A percentile compares a stretch with the other conserved stretches of the same genome.
Evolutionary conservation across 768 basidiomycete species (phyloP).

Genomic region (Lactarius trivialis): DNA sequence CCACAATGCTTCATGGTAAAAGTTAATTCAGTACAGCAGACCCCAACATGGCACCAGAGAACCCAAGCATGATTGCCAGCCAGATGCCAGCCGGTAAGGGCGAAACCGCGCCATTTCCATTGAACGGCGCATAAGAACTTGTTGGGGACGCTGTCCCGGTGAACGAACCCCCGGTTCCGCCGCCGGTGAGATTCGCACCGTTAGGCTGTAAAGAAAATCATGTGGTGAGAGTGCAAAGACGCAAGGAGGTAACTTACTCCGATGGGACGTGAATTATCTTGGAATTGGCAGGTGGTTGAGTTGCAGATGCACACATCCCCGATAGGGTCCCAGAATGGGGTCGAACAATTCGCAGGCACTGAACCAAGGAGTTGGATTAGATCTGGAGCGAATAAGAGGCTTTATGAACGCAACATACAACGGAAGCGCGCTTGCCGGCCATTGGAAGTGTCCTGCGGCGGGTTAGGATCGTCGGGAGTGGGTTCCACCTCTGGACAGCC

Average conservation of each 20-base stretch:
- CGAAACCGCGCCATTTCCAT: constrained; percentile 17
- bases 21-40: background rate
- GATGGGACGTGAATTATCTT: constrained; percentile 55
- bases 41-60: constrained; percentile 9
- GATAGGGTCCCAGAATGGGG: constrained; percentile 78
- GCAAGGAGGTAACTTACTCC: constrained; percentile 40
- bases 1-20: background rate
- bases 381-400: background rate
- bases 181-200: constrained; percentile 63
- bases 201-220: constrained; percentile 41
- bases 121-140: constrained; percentile 16
- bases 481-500: constrained; percentile 58
- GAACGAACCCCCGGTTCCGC: constrained; percentile 53
- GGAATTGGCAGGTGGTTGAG: constrained; percentile 50
- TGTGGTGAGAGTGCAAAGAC: constrained; percentile 2
- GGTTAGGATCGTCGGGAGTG: constrained; percentile 57
- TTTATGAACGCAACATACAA: constrained; percentile 36
- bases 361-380: background rate
- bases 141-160: constrained; percentile 3
- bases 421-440: constrained; percentile 46
- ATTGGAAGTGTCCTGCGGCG: constrained; percentile 44
- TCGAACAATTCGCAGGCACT: constrained; percentile 70
- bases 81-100: constrained; percentile 11
- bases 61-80: constrained; percentile 5
- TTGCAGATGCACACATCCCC: constrained; percentile 57